Conservation (phyloP, 2,329 filamentous ascomycete genomes). For the Diaporthe citrichinensis region DNA sequence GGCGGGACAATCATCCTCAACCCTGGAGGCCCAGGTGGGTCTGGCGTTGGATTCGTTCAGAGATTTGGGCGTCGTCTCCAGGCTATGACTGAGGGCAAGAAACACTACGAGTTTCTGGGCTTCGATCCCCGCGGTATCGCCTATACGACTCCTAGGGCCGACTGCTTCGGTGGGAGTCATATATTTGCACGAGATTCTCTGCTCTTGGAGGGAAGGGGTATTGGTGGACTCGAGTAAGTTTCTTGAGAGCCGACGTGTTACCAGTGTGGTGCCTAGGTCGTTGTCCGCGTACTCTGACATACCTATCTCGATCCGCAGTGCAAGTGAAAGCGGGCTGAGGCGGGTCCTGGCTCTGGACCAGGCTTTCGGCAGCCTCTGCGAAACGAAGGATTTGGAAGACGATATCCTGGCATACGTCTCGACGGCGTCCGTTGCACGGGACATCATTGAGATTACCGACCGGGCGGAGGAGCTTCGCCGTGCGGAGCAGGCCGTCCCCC, state of each 20-base stretch:
- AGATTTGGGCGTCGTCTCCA: constrained; percentile 50
- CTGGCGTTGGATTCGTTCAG: constrained; percentile 53
- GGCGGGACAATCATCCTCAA: constrained; percentile 60
- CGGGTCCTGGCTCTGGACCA: constrained; percentile 48
- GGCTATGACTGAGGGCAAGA: constrained; percentile 45
- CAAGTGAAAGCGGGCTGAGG: constrained; percentile 43
- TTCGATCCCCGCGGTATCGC: constrained; percentile 62
- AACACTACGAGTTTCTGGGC: constrained; percentile 58
- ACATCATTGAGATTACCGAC: constrained; percentile 62
- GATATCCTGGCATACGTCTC: constrained; percentile 52
- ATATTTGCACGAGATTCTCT: constrained; percentile 49
- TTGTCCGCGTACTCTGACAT: not conserved
- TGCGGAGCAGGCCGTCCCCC: not conserved
- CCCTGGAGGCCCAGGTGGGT: constrained; percentile 61
- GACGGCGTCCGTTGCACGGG: constrained; percentile 57
- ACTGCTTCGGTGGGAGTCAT: constrained; percentile 54
- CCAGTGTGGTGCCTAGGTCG: not conserved
- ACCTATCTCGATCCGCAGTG: constrained; percentile 20
- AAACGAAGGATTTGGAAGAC: constrained; percentile 43
- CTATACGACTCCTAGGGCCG: constrained; percentile 53
- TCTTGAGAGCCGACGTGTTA: no score
- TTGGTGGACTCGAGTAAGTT: constrained; percentile 46
- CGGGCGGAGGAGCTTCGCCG: constrained; percentile 52
- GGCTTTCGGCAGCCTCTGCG: constrained; percentile 51
- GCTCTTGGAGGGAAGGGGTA: constrained; percentile 50